A percentile compares a stretch with the other conserved stretches of the same genome.
phyloP scores from a whole-genome alignment of 495 filamentous ascomycete species.

The Monascus purpureus region DNA sequence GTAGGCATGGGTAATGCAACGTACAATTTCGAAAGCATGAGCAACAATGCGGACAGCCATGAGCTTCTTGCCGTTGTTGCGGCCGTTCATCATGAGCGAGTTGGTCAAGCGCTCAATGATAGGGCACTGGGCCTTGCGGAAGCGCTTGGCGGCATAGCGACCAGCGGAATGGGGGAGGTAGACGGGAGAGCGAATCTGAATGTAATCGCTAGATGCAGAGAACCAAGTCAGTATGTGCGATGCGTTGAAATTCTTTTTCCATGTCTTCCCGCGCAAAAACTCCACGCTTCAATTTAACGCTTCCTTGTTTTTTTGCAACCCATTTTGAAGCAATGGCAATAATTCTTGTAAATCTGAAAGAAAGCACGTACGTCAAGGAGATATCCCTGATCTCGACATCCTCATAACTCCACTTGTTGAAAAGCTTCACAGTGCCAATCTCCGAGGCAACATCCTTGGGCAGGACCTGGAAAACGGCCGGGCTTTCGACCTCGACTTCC shows the following conservation, averaged over 20 bases:
- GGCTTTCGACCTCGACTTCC: slow-evolving; percentile 83
- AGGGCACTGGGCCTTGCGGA: slow-evolving; percentile 99
- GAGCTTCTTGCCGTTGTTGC: slow-evolving; percentile 99
- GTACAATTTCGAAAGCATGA: slow-evolving; percentile 97
- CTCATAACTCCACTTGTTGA: slow-evolving; percentile 96
- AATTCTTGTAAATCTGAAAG: no score
- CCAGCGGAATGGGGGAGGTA: slow-evolving; percentile 98
- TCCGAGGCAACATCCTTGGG: slow-evolving; percentile 88
- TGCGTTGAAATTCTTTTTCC: slow-evolving; percentile 1
- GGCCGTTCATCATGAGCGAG: slow-evolving; percentile 99
- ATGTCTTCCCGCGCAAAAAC: no score
- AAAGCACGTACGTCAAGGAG: slow-evolving; percentile 83
- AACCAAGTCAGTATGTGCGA: slow-evolving; percentile 30
- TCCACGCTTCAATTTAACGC: no score
- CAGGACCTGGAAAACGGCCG: slow-evolving; percentile 58
- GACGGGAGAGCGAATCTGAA: slow-evolving; percentile 96
- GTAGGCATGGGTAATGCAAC: slow-evolving; percentile 21
- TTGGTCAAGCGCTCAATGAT: slow-evolving; percentile 99
- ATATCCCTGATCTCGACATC: slow-evolving; percentile 99
- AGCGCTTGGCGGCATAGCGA: slow-evolving; percentile 97
- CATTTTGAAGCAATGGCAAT: no score
- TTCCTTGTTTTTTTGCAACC: no score
- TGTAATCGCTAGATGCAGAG: slow-evolving; percentile 70
- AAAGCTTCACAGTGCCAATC: slow-evolving; percentile 91
- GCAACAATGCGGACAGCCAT: slow-evolving; percentile 99